Evolutionary conservation across 768 basidiomycete genomes (phyloP), one percentile per base, ranked within the genome.

Genomic region (Scleroderma bovista): DNA sequence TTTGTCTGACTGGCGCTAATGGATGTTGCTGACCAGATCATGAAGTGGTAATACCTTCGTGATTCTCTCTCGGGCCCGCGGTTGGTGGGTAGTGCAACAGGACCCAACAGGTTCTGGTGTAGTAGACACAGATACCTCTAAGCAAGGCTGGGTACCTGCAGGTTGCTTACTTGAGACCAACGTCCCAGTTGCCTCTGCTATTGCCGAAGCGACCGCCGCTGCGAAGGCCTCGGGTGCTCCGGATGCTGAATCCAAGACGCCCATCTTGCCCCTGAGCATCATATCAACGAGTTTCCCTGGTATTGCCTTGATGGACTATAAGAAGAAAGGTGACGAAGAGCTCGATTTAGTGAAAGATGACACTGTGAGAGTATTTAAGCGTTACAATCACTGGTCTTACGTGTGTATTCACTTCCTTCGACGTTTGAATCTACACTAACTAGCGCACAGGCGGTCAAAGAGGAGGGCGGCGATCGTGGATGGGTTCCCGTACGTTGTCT

Each of bases 31-130:
- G 34, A 58, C 26, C 2, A 49, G 38, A 15, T 48, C 12, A 23
- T 47, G 3, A 51, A 94, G 92, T 15, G 93, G 92, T 36, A 91
- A 94, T 61, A 93, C 93, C 1, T 97, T 93, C 69, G 82, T 95
- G 54, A 94, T 97, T 55, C 72, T 93, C 37, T 90, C 90, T 47
- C 83, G 94, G 47, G 86, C 93, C n/a, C 85, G 94, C 48, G 95
- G 96, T 1, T 99, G 96, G 96, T 99, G 95, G 93, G 89, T 97
- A 31, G 96, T 98, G 4, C 94, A 98, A 63, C 84, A 89, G 31
- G 96, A 99, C 67, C 88, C 88, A 26, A 83, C 81, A 32, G 93
- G 93, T 5, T 78, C 84, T 3, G 91, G 93, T 10, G 67, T 83
- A 19, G 83, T 91, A 24, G 86, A 85, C 60, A 74, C 83, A 15